Base-by-base conservation (phyloP, 106 monocot genomes). In the Phalaenopsis aphrodite region DNA sequence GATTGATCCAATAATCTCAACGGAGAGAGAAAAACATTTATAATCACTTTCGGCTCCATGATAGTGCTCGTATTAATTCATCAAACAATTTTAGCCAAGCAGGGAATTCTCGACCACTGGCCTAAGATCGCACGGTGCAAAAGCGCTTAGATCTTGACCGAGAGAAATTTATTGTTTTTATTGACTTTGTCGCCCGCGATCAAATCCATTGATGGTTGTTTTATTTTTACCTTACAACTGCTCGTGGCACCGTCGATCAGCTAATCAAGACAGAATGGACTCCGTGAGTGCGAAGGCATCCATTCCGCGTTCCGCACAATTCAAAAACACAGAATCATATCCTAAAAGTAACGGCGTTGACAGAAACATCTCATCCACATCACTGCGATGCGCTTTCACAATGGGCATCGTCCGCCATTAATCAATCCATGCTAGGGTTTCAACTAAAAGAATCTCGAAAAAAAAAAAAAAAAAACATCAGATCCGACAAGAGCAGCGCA, bases 371-470 rank as follows among this genome's bases (percentile, higher is more conserved):
- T n/a, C 61, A 12, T 39, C 2, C 39, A 12, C 10, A 39, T 69
- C 69, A 69, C 36, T 69, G 3, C 38, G 39, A 39, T 69, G 36
- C 39, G 69, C 9, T 69, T n/a, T 38, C 11, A 65, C 69, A 39
- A 39, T 39, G 1, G 69, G 38, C 39, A 39, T 39, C 36, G 38
- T 15, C 69, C 14, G 39, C 15, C 14, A 38, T 39, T 3, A 69
- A 69, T 69, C 69, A 12, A 69, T 41, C 69, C 21, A 8, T 4
- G 69, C 69, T 69, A 69, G 69, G 69, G 36, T 69, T 69, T 69
- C 38, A 39, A 69, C 23, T 39, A 69, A 30, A 0, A 30, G 30
- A 30, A 30, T 30, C 30, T 0, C 30, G 30, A 30, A 30, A 30
- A 30, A 30, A 30, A 30, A 69, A 69, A 39, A 14, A 4, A 45